Evolutionary conservation across 768 basidiomycete genomes (phyloP).

Genomic region (Lactarius trivialis): DNA sequence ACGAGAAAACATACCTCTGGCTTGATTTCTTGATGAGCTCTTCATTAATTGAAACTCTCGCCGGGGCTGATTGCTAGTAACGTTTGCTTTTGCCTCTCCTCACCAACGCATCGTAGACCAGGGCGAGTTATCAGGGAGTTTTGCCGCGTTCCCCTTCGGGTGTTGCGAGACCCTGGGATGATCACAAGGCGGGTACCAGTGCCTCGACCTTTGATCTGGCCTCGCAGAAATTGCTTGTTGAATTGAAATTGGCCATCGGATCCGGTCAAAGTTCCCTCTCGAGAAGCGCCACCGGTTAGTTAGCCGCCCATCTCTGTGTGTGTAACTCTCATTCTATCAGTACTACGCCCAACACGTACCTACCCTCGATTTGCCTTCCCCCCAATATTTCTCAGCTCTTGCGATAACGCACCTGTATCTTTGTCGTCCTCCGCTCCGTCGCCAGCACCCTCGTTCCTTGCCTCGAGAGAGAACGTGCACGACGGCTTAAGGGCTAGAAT

Average conservation of each 20-base stretch:
- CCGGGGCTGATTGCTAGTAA: not conserved
- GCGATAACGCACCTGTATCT: not conserved
- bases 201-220: not conserved
- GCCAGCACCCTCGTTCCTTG: constrained; percentile 16
- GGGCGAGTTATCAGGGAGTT: not conserved
- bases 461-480: not conserved
- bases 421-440: not conserved
- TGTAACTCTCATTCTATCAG: not conserved
- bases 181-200: not conserved
- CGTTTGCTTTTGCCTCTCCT: not conserved
- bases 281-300: not conserved
- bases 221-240: not conserved
- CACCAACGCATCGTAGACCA: not conserved
- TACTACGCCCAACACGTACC: not conserved
- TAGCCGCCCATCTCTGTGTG: not conserved
- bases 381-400: constrained; percentile 2
- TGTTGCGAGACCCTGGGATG: not conserved
- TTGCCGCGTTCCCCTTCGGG: not conserved
- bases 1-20: constrained; percentile 15
- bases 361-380: constrained; percentile 15
- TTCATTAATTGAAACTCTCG: not conserved
- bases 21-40: constrained; percentile 6
- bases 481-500: constrained; percentile 4
- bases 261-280: not conserved
- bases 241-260: constrained; percentile 2